Evolutionary conservation across 2,329 filamentous ascomycete species (phyloP).

Genomic region (Botrytis sinoallii): DNA sequence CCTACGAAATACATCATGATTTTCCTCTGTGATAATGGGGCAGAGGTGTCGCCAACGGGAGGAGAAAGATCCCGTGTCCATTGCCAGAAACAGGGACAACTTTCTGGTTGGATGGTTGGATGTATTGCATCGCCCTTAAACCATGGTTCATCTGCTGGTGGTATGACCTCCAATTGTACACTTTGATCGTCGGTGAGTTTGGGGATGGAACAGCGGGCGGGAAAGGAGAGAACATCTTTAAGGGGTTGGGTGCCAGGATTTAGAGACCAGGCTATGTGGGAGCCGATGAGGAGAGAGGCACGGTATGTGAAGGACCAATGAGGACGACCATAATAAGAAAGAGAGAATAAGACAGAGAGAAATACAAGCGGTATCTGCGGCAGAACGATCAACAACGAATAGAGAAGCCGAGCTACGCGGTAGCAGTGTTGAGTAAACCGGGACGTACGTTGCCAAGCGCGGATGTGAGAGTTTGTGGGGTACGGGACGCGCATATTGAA

Average conservation of each 20-base stretch:
- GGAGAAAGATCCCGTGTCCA: not conserved
- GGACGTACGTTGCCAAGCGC: not conserved
- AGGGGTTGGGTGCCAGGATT: conserved; percentile 1
- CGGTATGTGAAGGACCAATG: conserved; percentile 1
- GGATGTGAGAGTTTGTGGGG: not conserved
- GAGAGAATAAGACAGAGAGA: not conserved
- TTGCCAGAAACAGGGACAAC: not conserved
- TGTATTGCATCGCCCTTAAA: not conserved
- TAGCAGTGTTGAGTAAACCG: not conserved
- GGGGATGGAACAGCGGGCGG: not conserved
- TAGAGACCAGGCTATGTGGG: not conserved
- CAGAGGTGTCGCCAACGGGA: not conserved
- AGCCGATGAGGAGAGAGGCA: not conserved
- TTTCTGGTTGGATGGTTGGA: not conserved
- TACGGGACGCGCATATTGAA: not conserved
- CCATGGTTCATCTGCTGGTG: not conserved
- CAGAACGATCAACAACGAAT: not conserved
- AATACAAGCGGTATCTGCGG: not conserved
- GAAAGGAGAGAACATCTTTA: not conserved
- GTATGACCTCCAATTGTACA: not conserved
- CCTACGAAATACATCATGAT: not conserved
- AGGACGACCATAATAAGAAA: not conserved
- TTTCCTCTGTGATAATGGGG: not conserved
- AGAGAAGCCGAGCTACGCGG: not conserved
- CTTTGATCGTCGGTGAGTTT: not conserved